These are phyloP conservation scores for Cymodocea nodosa DNA, from an alignment of 116 monocot species.

Conservation along the genomic window DNA sequence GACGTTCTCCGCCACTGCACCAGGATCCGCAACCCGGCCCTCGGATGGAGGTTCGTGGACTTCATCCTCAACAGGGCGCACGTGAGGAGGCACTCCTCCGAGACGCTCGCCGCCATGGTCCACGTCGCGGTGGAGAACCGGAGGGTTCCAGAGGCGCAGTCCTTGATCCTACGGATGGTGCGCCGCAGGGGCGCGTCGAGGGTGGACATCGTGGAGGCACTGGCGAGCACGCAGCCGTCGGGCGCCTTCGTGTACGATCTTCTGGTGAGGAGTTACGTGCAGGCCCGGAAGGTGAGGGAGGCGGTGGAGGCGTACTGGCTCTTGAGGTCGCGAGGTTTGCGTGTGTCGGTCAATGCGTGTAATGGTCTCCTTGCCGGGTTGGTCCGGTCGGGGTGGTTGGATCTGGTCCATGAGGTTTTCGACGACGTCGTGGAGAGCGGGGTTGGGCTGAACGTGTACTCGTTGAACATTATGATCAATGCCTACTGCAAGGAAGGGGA, in stretches of 20 bases:
- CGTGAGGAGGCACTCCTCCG: constrained; percentile 21
- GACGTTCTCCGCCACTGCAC: constrained; percentile 16
- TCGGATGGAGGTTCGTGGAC: constrained; percentile 22
- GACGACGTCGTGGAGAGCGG: constrained; percentile 30
- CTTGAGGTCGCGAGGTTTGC: constrained; percentile 21
- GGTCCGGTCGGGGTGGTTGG: constrained; percentile 51
- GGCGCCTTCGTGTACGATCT: constrained; percentile 34
- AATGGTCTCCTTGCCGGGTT: constrained; percentile 65
- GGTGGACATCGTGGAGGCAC: constrained; percentile 29
- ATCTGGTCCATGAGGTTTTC: constrained; percentile 49
- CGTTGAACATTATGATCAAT: constrained; percentile 82
- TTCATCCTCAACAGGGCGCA: constrained; percentile 6
- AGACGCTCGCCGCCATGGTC: constrained; percentile 44
- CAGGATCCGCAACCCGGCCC: not conserved
- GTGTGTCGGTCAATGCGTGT: constrained; percentile 52
- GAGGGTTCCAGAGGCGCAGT: constrained; percentile 43
- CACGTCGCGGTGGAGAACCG: constrained; percentile 34
- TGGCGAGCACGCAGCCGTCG: constrained; percentile 18
- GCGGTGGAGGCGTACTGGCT: constrained; percentile 55
- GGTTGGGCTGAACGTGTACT: constrained; percentile 45
- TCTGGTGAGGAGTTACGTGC: constrained; percentile 69
- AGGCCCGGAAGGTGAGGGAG: constrained; percentile 73
- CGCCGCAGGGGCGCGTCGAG: constrained; percentile 54
- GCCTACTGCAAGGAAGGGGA: constrained; percentile 50
- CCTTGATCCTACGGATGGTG: constrained; percentile 59